These are phyloP conservation scores for Adansonia digitata DNA, from an alignment of 345 rosid species.

Conservation along the genomic window DNA sequence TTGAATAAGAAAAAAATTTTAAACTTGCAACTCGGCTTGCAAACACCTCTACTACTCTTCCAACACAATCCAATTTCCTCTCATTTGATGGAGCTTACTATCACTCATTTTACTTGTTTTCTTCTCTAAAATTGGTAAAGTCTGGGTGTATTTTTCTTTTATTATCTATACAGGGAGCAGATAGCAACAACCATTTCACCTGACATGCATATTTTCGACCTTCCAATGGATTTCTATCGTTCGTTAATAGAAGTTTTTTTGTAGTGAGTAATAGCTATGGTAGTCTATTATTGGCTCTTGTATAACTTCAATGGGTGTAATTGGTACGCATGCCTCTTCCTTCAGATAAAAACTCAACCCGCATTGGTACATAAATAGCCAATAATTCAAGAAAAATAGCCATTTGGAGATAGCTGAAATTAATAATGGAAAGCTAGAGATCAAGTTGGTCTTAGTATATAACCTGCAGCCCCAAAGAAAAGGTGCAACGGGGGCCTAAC, in stretches of 20 bases:
- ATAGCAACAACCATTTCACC: too few relatives aligned
- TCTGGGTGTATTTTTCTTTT: too few relatives aligned
- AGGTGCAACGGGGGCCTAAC: background rate
- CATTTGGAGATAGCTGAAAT: background rate
- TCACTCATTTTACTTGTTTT: background rate
- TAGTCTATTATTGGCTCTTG: background rate
- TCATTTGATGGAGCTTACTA: background rate
- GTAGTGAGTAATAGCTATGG: too few relatives aligned
- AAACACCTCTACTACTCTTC: too few relatives aligned
- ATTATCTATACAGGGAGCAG: too few relatives aligned
- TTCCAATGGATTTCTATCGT: too few relatives aligned
- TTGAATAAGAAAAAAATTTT: too few relatives aligned
- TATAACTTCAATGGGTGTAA: too few relatives aligned
- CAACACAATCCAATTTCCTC: background rate
- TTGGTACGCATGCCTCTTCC: too few relatives aligned
- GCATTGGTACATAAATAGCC: background rate
- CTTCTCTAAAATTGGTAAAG: background rate
- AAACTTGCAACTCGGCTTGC: too few relatives aligned
- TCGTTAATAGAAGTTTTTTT: too few relatives aligned
- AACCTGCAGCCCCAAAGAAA: background rate
- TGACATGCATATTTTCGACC: too few relatives aligned
- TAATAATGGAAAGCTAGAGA: background rate
- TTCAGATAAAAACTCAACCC: background rate
- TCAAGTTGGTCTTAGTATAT: background rate
- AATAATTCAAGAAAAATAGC: background rate